These are phyloP conservation scores for Tympanopsis confertula DNA, from an alignment of 2,329 filamentous ascomycete genomes.

Conservation along the genomic window DNA sequence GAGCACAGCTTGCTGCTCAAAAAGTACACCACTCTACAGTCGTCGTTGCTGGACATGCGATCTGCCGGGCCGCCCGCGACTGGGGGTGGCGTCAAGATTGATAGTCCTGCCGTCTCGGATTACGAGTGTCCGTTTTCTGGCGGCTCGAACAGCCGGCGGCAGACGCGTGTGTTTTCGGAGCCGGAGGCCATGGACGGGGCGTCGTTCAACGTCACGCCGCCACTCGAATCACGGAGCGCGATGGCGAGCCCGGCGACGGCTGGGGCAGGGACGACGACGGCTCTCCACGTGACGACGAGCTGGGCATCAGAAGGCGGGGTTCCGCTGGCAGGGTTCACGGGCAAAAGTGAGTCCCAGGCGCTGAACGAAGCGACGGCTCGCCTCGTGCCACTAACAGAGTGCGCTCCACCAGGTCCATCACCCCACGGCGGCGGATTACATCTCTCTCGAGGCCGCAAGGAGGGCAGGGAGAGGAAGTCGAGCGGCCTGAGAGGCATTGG, in stretches of 20 bases:
- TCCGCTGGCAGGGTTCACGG: background rate
- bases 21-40: constrained; percentile 40
- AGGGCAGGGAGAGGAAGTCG: background rate
- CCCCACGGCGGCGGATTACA: background rate
- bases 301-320: constrained; percentile 14
- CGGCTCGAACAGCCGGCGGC: constrained; percentile 7
- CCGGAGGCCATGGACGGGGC: constrained; percentile 27
- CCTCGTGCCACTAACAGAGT: no score
- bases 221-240: constrained; percentile 21
- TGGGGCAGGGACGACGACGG: constrained; percentile 14
- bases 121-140: constrained; percentile 19
- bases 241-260: constrained; percentile 11
- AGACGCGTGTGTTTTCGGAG: constrained; percentile 30
- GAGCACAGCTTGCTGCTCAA: constrained; percentile 35
- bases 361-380: no score
- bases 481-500: background rate
- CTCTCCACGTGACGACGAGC: constrained; percentile 24
- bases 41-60: constrained; percentile 33
- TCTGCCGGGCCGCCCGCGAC: constrained; percentile 9
- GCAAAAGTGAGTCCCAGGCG: background rate
- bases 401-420: no score
- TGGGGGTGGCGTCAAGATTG: constrained; percentile 6
- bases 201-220: constrained; percentile 28
- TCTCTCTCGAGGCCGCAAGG: background rate
- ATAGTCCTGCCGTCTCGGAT: constrained; percentile 14